Conservation (phyloP, 139 green algal species). For the Spirogloea muscicola region DNA sequence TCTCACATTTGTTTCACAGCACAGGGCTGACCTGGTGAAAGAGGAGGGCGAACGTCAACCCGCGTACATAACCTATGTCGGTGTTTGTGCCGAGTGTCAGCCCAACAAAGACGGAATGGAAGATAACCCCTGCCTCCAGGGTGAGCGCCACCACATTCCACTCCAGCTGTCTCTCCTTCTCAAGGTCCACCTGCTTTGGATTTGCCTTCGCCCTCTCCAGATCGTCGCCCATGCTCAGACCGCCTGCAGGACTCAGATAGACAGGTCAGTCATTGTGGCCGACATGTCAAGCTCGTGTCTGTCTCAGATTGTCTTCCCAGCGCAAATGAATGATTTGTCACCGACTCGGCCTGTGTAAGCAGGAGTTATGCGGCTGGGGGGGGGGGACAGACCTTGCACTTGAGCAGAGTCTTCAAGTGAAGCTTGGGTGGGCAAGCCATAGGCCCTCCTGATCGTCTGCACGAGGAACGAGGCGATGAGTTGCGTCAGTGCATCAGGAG, state of each 20-base stretch:
- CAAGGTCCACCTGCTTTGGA: not conserved
- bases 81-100: slow-evolving; percentile 25
- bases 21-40: slow-evolving; percentile 34
- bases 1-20: not conserved
- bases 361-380: not conserved
- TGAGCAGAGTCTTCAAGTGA: not conserved
- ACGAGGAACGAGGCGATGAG: not conserved
- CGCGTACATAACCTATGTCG: not conserved
- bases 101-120: slow-evolving; percentile 47
- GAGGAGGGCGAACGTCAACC: slow-evolving; percentile 24
- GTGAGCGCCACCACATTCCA: slow-evolving; percentile 20
- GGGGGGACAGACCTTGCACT: not conserved
- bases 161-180: not conserved
- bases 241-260: not conserved
- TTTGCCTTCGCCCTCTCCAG: not conserved
- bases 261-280: not conserved
- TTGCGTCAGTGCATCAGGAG: not conserved
- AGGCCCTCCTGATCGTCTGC: not conserved
- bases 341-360: not conserved
- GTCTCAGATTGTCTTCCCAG: not conserved
- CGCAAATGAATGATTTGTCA: not conserved
- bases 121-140: slow-evolving; percentile 42
- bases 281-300: not conserved
- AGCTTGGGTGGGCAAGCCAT: not conserved
- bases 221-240: no score